phyloP scores from a whole-genome alignment of 768 basidiomycete species.

The Trametes maxima region DNA sequence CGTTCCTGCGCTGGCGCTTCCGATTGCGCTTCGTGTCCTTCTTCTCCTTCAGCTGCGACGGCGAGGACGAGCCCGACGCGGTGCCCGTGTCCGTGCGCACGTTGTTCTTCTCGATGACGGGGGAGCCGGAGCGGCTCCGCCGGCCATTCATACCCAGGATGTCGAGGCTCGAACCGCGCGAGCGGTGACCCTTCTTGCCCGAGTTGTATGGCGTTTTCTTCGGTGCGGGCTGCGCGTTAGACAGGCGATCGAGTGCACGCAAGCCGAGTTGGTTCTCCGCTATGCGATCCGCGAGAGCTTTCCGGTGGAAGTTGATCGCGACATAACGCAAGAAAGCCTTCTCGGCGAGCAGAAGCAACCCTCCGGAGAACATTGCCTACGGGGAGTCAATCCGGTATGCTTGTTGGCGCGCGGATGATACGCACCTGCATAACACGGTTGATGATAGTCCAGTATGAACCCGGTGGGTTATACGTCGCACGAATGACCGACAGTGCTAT shows the following conservation, averaged over 20 bases:
- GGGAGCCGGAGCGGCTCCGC: slow-evolving; percentile 5
- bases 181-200: slow-evolving; percentile 45
- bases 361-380: slow-evolving; percentile 49
- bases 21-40: slow-evolving; percentile 15
- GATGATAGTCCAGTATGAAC: slow-evolving; percentile 65
- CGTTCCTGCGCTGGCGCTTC: slow-evolving; percentile 37
- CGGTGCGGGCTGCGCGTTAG: slow-evolving; percentile 57
- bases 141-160: slow-evolving; percentile 17
- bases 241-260: slow-evolving; percentile 69
- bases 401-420: background rate
- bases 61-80: slow-evolving; percentile 27
- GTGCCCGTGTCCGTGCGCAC: slow-evolving; percentile 1
- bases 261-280: slow-evolving; percentile 70
- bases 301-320: slow-evolving; percentile 80
- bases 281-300: slow-evolving; percentile 73
- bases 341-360: slow-evolving; percentile 50
- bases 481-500: slow-evolving; percentile 68
- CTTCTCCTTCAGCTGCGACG: slow-evolving; percentile 18
- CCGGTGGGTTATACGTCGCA: slow-evolving; percentile 58
- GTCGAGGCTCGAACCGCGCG: slow-evolving; percentile 22
- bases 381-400: slow-evolving; percentile 37
- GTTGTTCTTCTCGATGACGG: slow-evolving; percentile 1
- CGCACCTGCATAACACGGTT: slow-evolving; percentile 73
- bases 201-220: slow-evolving; percentile 42
- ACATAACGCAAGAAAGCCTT: slow-evolving; percentile 72